phyloP scores from a whole-genome alignment of 2,329 filamentous ascomycete species.

The Nakataea oryzae region DNA sequence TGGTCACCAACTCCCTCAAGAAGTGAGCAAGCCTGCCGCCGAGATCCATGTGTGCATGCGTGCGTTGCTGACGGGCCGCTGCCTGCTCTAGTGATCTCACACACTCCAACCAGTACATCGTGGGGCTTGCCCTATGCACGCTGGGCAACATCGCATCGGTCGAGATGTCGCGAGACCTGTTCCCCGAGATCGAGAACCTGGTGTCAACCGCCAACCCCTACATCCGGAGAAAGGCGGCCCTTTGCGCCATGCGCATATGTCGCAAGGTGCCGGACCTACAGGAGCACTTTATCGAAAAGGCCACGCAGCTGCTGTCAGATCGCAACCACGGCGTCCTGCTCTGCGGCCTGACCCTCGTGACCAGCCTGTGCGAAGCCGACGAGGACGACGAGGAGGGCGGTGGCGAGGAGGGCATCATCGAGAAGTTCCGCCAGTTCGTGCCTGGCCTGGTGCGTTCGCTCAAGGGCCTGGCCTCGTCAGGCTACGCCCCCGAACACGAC shows the following conservation, averaged over 20 bases:
- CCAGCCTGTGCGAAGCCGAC: slow-evolving; percentile 87
- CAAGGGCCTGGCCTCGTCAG: slow-evolving; percentile 86
- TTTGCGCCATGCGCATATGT: slow-evolving; percentile 99
- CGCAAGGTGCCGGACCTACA: slow-evolving; percentile 94
- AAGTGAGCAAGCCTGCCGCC: slow-evolving; percentile 49
- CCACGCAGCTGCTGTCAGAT: slow-evolving; percentile 77
- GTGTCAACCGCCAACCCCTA: slow-evolving; percentile 95
- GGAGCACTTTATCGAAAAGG: slow-evolving; percentile 95
- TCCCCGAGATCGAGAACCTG: slow-evolving; percentile 88
- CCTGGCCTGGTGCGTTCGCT: slow-evolving; percentile 78
- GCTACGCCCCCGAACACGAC: slow-evolving; percentile 95
- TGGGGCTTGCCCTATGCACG: slow-evolving; percentile 90
- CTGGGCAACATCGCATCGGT: slow-evolving; percentile 95
- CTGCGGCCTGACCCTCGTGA: slow-evolving; percentile 83
- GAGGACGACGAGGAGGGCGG: slow-evolving; percentile 87
- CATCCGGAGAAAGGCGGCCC: slow-evolving; percentile 87
- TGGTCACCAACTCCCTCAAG: slow-evolving; percentile 95
- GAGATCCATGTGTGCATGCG: neutral
- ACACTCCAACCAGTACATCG: slow-evolving; percentile 97
- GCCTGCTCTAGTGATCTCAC: slow-evolving; percentile 63
- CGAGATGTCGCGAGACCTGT: slow-evolving; percentile 96
- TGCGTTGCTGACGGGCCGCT: slow-evolving; percentile 19
- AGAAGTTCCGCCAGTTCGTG: slow-evolving; percentile 83
- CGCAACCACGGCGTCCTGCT: slow-evolving; percentile 92
- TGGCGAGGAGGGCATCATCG: slow-evolving; percentile 79